phyloP scores from a whole-genome alignment of 805 yeast species.

The Suhomyces emberorum region DNA sequence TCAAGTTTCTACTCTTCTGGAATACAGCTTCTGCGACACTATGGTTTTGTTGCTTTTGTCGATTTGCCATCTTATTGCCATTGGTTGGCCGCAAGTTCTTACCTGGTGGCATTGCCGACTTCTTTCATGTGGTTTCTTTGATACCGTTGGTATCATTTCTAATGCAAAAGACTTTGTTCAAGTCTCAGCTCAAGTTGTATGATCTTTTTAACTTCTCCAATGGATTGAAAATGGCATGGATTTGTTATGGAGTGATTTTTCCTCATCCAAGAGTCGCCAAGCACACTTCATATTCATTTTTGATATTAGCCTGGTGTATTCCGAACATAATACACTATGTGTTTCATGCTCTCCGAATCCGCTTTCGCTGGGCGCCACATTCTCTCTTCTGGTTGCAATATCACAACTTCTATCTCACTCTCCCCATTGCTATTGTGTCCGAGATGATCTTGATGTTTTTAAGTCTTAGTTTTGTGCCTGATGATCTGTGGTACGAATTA shows the following conservation, averaged over 20 bases:
- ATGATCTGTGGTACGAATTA: conserved; percentile 20
- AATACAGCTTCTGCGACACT: conserved; percentile 35
- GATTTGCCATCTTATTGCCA: conserved; percentile 55
- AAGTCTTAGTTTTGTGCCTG: conserved; percentile 30
- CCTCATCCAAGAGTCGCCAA: conserved; percentile 42
- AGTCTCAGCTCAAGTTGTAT: conserved; percentile 4
- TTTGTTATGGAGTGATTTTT: conserved; percentile 40
- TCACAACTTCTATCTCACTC: conserved; percentile 30
- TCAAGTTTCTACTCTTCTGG: conserved; percentile 32
- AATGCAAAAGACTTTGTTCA: conserved; percentile 14
- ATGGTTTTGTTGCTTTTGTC: conserved; percentile 46
- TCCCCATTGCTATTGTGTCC: conserved; percentile 29
- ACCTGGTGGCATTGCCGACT: conserved; percentile 72
- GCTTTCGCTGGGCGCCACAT: conserved; percentile 33
- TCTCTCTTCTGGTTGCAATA: conserved; percentile 37
- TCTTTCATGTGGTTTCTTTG: conserved; percentile 44
- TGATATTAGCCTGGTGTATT: conserved; percentile 37
- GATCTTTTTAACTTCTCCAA: conserved; percentile 30
- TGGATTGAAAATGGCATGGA: conserved; percentile 32
- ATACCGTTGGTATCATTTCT: conserved; percentile 28
- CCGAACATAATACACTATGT: conserved; percentile 29
- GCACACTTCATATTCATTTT: conserved; percentile 38
- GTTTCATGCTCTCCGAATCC: conserved; percentile 34
- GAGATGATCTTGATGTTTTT: conserved; percentile 37
- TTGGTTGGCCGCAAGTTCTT: conserved; percentile 62